Conservation (phyloP, 257 asterid species). For the Catharanthus roseus region DNA sequence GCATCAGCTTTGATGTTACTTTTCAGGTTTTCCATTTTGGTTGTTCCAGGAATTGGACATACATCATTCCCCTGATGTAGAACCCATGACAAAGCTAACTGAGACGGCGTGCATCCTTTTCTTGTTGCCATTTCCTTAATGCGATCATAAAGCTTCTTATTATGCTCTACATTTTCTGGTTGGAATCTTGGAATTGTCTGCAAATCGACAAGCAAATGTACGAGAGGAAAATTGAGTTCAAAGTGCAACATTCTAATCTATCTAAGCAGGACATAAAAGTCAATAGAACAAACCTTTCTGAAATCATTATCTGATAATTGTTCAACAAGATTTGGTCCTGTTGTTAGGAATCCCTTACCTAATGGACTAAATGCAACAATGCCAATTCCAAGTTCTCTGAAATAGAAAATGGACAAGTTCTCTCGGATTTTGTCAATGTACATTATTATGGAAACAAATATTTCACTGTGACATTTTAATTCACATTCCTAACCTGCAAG, state of each 20-base stretch:
- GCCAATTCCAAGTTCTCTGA: slow-evolving; percentile 19
- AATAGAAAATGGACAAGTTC: not conserved
- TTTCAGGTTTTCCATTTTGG: not conserved
- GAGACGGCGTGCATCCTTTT: slow-evolving; percentile 12
- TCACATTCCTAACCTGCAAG: not conserved
- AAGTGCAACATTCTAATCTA: no score
- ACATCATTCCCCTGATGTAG: slow-evolving; percentile 3
- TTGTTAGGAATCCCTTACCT: slow-evolving; percentile 11
- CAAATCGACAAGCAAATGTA: not conserved
- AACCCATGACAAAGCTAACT: slow-evolving; percentile 13
- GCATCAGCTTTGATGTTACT: not conserved
- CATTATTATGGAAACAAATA: no score
- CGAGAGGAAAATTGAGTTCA: not conserved
- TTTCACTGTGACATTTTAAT: no score
- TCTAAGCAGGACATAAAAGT: no score
- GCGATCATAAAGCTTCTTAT: not conserved
- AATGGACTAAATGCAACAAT: slow-evolving; percentile 17
- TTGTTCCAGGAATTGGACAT: not conserved
- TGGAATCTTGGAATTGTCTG: slow-evolving; percentile 9
- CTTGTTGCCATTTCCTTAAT: slow-evolving; percentile 8
- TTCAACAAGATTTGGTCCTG: slow-evolving; percentile 5
- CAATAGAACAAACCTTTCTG: no score
- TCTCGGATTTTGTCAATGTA: not conserved
- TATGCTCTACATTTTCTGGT: slow-evolving; percentile 9
- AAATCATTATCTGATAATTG: no score